Base-by-base conservation (phyloP, 2,329 filamentous ascomycete genomes). In the Neonectria neomacrospora region DNA sequence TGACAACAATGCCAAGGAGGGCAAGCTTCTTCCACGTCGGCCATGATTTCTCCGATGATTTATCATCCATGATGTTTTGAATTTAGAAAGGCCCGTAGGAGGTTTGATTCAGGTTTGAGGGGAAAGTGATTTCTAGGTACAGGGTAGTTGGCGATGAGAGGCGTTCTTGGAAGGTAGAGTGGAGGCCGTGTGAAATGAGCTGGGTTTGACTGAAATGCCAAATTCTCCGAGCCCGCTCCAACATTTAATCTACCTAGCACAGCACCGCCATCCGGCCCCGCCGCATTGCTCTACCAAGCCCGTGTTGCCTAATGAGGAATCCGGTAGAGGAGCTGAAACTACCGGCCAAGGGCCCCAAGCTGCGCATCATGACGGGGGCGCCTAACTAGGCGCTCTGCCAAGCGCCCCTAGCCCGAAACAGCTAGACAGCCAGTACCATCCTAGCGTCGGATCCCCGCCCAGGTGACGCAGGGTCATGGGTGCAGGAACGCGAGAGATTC, bases 1-100 rank as follows among this genome's bases (percentile, higher is more conserved):
- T 83, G 41, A 87, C 67, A 52, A 77, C 66, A 22, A 73, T 62
- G 6, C 71, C 73, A 16, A 69, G 60, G 20, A 76, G 51, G 28
- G 73, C 64, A 10, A 76, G 60, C 63, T 77, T 77, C 66, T 75
- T 76, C 73, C 75, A 74, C 18, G 70, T 56, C 20, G 70, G 72
- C 73, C 73, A 76, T 18, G 58, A 3, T n/a, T 37, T 37, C 14
- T 37, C n/a, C 16, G n/a, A 2, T 8, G 16, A 37, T n/a, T 37
- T n/a, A 14, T 37, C 34, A 14, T 37, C 34, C 34, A 37, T 37
- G 6, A 0, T n/a, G 5, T 9, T 2, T 37, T 14, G 7, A n/a
- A n/a, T n/a, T n/a, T n/a, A n/a, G n/a, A n/a, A n/a, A n/a, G n/a
- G n/a, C n/a, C n/a, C n/a, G n/a, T n/a, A n/a, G n/a, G n/a, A n/a